phyloP scores from a whole-genome alignment of 106 monocot genomes.

The Allium cepa region DNA sequence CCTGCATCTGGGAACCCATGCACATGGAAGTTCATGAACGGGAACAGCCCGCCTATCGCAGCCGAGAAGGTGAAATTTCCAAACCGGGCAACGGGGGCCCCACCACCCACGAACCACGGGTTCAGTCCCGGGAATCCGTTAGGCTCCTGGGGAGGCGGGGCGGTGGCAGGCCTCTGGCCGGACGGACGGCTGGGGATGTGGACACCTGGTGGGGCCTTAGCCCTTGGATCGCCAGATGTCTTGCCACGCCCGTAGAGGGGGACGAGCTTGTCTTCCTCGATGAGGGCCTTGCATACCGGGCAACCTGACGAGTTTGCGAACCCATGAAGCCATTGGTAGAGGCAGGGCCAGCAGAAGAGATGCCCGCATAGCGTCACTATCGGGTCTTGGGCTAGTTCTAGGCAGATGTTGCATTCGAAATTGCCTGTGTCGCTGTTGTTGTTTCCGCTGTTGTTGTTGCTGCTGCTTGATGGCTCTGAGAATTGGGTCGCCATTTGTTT shows the following conservation, averaged over 20 bases:
- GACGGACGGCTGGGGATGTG: constrained; percentile 62
- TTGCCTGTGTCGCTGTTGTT: constrained; percentile 40
- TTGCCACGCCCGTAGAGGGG: constrained; percentile 77
- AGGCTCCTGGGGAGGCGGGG: constrained; percentile 16
- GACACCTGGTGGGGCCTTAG: constrained; percentile 33
- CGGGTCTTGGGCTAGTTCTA: constrained; percentile 74
- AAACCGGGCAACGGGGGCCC: constrained; percentile 23
- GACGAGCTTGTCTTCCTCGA: constrained; percentile 57
- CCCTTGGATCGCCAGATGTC: constrained; percentile 42
- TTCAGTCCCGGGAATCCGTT: constrained; percentile 32
- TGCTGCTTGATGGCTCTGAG: not conserved
- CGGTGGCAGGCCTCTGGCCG: constrained; percentile 56
- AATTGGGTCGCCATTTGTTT: no score
- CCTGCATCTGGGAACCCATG: constrained; percentile 45
- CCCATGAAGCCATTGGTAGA: constrained; percentile 70
- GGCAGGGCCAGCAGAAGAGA: constrained; percentile 88
- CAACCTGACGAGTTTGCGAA: constrained; percentile 64
- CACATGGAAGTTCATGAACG: constrained; percentile 46
- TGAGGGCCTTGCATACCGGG: constrained; percentile 74
- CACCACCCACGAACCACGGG: constrained; percentile 39
- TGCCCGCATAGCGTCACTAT: constrained; percentile 83
- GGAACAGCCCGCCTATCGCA: constrained; percentile 47
- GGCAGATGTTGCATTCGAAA: constrained; percentile 91
- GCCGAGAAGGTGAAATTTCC: constrained; percentile 59
- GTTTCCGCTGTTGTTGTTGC: not conserved